Conservation (phyloP, 192 early-diverging fungal genomes). For the Entrophospora sp. region DNA sequence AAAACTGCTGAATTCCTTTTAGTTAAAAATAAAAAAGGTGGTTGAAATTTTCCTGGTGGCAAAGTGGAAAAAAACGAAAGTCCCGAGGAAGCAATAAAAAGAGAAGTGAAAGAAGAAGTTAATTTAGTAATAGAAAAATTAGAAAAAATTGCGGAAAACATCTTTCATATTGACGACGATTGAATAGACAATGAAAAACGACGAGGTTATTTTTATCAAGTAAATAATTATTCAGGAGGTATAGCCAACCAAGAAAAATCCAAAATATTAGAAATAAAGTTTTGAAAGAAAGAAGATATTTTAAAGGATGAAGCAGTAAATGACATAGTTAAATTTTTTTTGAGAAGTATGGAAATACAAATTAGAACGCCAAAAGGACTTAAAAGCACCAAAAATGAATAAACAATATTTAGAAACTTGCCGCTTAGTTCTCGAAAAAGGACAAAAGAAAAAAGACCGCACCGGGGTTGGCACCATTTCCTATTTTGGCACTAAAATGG, state of each 20-base stretch:
- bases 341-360: too few species aligned
- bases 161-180: not conserved
- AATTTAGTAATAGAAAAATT: conserved; percentile 1
- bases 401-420: too few species aligned
- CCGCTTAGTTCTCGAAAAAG: too few species aligned
- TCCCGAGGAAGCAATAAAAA: not conserved
- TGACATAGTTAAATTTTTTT: too few species aligned
- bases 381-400: too few species aligned
- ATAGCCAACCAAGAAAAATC: too few species aligned
- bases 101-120: not conserved
- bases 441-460: not conserved
- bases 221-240: not conserved
- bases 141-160: not conserved
- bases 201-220: not conserved
- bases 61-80: not conserved
- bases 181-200: not conserved
- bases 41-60: not conserved
- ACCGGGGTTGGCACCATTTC: not conserved
- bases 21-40: conserved; percentile 1
- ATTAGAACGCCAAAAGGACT: too few species aligned
- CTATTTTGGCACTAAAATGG: not conserved
- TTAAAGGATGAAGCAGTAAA: too few species aligned
- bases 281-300: too few species aligned
- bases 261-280: too few species aligned
- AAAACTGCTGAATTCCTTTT: not conserved